phyloP scores from a whole-genome alignment of 2,329 filamentous ascomycete species.

The Aquanectria penicillioides region DNA sequence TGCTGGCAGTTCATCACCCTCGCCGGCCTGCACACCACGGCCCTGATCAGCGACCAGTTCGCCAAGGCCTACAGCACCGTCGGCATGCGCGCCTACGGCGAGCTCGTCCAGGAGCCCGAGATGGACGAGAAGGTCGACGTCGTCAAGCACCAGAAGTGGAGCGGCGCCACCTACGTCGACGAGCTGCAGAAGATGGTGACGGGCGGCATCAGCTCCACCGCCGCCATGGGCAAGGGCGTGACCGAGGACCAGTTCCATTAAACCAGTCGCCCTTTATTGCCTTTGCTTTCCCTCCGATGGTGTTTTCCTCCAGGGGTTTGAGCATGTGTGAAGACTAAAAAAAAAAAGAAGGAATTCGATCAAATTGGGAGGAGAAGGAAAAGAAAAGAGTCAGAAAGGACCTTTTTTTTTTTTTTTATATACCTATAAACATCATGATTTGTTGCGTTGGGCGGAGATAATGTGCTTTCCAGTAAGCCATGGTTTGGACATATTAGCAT shows the following conservation, averaged over 20 bases:
- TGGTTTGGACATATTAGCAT: constrained; percentile 33
- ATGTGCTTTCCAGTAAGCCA: constrained; percentile 12
- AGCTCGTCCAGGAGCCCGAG: constrained; percentile 97
- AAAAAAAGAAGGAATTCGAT: background rate
- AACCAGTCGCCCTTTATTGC: too few species aligned
- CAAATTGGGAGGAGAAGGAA: background rate
- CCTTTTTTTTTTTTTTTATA: constrained; percentile 10
- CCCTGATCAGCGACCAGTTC: constrained; percentile 91
- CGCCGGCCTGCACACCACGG: constrained; percentile 93
- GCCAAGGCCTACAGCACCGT: constrained; percentile 80
- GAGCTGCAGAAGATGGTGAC: constrained; percentile 97
- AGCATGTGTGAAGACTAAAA: constrained; percentile 23
- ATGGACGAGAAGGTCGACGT: constrained; percentile 92
- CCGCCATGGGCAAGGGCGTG: constrained; percentile 96
- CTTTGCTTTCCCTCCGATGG: too few species aligned
- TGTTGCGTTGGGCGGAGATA: constrained; percentile 3
- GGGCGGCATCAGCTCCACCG: constrained; percentile 89
- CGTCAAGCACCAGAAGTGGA: constrained; percentile 99
- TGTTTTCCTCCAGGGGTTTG: too few species aligned
- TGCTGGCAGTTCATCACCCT: constrained; percentile 99
- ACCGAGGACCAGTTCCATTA: constrained; percentile 92
- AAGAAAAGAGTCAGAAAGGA: constrained; percentile 17
- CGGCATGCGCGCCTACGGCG: constrained; percentile 96
- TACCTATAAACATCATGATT: too few species aligned
- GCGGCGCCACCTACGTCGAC: constrained; percentile 92